Conservation (phyloP, 305 asterid species). For the Fraxinus ornus region DNA sequence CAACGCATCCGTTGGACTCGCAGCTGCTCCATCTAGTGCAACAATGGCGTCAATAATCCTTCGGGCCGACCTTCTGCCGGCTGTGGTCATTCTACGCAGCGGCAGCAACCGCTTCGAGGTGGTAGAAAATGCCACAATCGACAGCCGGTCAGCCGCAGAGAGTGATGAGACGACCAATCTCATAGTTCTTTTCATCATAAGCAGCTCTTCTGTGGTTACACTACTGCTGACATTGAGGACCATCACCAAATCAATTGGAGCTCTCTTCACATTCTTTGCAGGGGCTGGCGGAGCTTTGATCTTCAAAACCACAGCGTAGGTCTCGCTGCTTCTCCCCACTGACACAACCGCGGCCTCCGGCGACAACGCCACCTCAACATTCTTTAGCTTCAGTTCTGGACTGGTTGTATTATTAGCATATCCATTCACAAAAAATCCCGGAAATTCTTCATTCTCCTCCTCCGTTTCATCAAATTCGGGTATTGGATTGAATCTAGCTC, state of each 20-base stretch:
- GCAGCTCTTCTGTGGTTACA: constrained; percentile 60
- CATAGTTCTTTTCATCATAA: constrained; percentile 63
- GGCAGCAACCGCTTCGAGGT: constrained; percentile 81
- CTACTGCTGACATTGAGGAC: constrained; percentile 71
- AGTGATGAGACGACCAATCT: constrained; percentile 71
- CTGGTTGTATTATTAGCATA: constrained; percentile 12
- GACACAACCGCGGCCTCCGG: constrained; percentile 78
- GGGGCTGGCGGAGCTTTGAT: constrained; percentile 60
- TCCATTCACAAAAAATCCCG: constrained; percentile 52
- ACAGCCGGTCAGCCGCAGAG: constrained; percentile 74
- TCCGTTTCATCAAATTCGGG: constrained; percentile 81
- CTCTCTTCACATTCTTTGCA: constrained; percentile 30
- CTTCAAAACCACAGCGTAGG: constrained; percentile 63
- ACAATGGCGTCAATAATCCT: constrained; percentile 77
- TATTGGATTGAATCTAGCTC: constrained; percentile 78
- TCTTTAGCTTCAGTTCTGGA: constrained; percentile 22
- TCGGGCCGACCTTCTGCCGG: constrained; percentile 76
- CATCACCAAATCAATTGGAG: constrained; percentile 79
- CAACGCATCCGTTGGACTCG: constrained; percentile 64
- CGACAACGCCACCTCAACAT: constrained; percentile 50
- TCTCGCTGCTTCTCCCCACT: constrained; percentile 62
- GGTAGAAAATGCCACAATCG: constrained; percentile 86
- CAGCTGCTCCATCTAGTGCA: constrained; percentile 55
- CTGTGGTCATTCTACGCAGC: constrained; percentile 69
- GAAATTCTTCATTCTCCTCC: constrained; percentile 70